Evolutionary conservation across 495 filamentous ascomycete genomes (phyloP).

Genomic region (Ramalina peruviana): DNA sequence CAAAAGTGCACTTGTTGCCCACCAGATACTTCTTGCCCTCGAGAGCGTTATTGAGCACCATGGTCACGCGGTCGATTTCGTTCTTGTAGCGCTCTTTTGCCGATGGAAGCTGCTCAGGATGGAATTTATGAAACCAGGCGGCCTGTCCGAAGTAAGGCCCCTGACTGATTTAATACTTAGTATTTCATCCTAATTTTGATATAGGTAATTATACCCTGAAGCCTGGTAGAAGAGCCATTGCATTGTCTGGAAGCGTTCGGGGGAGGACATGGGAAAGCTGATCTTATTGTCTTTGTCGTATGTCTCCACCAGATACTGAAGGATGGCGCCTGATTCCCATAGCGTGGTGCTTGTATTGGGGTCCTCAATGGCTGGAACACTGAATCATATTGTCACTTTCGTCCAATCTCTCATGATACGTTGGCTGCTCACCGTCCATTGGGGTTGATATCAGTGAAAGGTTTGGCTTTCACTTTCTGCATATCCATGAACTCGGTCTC

Average conservation of each 20-base stretch:
- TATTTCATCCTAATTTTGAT: too few relatives aligned
- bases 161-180: constrained; percentile 26
- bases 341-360: constrained; percentile 50
- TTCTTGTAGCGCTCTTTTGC: constrained; percentile 45
- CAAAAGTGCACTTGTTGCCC: constrained; percentile 42
- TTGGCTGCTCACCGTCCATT: constrained; percentile 43
- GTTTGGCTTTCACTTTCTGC: constrained; percentile 30
- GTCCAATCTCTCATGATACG: too few relatives aligned
- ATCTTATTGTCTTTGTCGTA: constrained; percentile 52
- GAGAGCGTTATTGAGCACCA: constrained; percentile 41
- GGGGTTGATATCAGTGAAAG: constrained; percentile 47
- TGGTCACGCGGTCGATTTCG: constrained; percentile 45
- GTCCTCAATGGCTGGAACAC: constrained; percentile 44
- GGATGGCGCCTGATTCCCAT: constrained; percentile 63
- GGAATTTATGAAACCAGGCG: constrained; percentile 38
- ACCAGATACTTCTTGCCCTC: constrained; percentile 43
- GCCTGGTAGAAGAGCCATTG: constrained; percentile 58
- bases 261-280: constrained; percentile 31
- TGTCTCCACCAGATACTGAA: constrained; percentile 56
- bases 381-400: background rate
- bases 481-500: constrained; percentile 20
- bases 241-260: constrained; percentile 37
- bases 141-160: constrained; percentile 54
- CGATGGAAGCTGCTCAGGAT: constrained; percentile 43
- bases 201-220: constrained; percentile 18